A percentile compares a stretch with the other conserved stretches of the same genome.
Conservation (phyloP, 768 basidiomycete genomes). For the Tricholoma sp. region DNA sequence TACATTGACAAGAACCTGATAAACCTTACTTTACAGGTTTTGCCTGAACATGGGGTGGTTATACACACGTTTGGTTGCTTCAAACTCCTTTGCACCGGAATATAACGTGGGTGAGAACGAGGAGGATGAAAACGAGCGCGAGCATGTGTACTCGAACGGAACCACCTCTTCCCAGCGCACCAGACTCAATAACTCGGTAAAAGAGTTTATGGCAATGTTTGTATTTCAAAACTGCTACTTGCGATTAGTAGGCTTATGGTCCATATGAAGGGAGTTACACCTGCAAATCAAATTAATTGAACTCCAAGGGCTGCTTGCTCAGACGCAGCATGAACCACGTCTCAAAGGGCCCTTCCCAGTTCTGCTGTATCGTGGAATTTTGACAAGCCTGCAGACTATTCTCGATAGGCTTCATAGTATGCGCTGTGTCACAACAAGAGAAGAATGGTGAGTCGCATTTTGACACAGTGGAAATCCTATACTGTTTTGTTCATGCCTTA, state of each 20-base stretch:
- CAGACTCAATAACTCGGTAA: constrained; percentile 57
- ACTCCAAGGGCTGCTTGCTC: constrained; percentile 77
- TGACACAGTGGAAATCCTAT: constrained; percentile 8
- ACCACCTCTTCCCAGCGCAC: constrained; percentile 30
- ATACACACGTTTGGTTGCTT: constrained; percentile 86
- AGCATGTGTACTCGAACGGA: constrained; percentile 13
- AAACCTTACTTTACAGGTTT: constrained; percentile 46
- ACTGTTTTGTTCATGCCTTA: neutral
- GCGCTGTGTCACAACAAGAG: constrained; percentile 93
- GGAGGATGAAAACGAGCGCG: constrained; percentile 21
- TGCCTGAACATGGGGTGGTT: constrained; percentile 93
- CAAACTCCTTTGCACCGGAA: constrained; percentile 71
- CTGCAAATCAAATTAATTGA: constrained; percentile 88
- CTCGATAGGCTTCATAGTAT: constrained; percentile 90
- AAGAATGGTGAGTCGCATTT: constrained; percentile 70
- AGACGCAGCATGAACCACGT: constrained; percentile 90
- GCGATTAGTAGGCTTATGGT: neutral
- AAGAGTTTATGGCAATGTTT: constrained; percentile 92
- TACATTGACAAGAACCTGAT: neutral
- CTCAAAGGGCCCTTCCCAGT: constrained; percentile 95
- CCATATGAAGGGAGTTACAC: constrained; percentile 76
- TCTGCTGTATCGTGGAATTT: constrained; percentile 73
- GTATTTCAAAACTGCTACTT: constrained; percentile 12
- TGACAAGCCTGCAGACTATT: constrained; percentile 80
- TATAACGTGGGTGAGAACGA: constrained; percentile 19